A percentile compares a stretch with the other conserved stretches of the same genome.
Evolutionary conservation across 495 filamentous ascomycete species (phyloP).

Genomic region (Penicillium goetzii): DNA sequence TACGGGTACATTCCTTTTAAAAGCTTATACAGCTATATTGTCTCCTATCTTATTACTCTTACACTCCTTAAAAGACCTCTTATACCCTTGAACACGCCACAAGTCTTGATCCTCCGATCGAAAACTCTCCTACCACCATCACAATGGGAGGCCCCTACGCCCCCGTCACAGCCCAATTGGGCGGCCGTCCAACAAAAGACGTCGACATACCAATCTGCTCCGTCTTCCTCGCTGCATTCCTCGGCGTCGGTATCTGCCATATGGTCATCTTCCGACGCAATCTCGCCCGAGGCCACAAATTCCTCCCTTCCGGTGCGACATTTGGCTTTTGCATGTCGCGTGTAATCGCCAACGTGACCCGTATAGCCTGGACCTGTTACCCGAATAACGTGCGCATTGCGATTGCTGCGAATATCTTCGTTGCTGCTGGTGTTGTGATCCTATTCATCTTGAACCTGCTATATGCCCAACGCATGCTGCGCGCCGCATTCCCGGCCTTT

Average conservation of each 20-base stretch:
- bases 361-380: constrained; percentile 56
- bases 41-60: neutral
- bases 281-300: constrained; percentile 61
- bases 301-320: constrained; percentile 67
- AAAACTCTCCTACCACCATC: neutral
- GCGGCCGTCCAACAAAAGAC: constrained; percentile 56
- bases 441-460: constrained; percentile 83
- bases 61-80: neutral
- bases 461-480: constrained; percentile 74
- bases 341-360: constrained; percentile 63
- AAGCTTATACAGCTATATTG: neutral
- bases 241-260: constrained; percentile 59
- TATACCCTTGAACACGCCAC: neutral
- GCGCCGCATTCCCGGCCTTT: constrained; percentile 70
- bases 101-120: neutral
- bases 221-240: constrained; percentile 69
- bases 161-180: constrained; percentile 54
- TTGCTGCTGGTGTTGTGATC: constrained; percentile 74
- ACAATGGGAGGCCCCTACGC: constrained; percentile 44
- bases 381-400: constrained; percentile 54
- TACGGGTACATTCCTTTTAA: neutral
- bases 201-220: constrained; percentile 68
- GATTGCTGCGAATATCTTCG: constrained; percentile 75
- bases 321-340: constrained; percentile 83
- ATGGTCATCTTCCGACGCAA: constrained; percentile 70